Percentiles rank a stretch among this genome's conserved stretches.
Conservation (phyloP, 1,139 yeast species). For the Zygosaccharomyces sapae region DNA sequence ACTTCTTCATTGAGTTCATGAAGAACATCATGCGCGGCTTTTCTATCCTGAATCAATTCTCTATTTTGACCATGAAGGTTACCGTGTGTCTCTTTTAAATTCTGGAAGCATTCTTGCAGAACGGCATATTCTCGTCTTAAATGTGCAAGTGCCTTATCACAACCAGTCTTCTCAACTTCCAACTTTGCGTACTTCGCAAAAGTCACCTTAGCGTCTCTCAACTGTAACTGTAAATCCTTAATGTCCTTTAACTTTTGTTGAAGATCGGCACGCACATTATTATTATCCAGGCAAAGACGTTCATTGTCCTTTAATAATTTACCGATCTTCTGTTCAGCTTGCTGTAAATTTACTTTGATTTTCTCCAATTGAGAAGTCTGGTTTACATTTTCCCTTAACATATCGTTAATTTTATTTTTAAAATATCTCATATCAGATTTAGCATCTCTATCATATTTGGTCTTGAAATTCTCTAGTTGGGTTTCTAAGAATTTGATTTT, state of each 20-base stretch:
- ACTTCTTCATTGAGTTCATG: conserved; percentile 1
- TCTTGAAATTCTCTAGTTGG: not conserved
- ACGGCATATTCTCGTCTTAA: not conserved
- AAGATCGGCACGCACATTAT: not conserved
- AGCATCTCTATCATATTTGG: conserved; percentile 2
- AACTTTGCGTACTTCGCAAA: not conserved
- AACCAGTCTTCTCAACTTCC: not conserved
- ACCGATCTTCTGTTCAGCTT: not conserved
- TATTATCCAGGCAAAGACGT: not conserved
- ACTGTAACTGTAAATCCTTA: not conserved
- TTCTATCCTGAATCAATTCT: not conserved
- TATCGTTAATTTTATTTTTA: conserved; percentile 2
- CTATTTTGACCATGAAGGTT: not conserved
- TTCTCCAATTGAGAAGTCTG: conserved; percentile 1
- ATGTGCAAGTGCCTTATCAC: not conserved
- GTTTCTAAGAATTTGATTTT: conserved; percentile 1
- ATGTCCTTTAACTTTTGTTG: conserved; percentile 2
- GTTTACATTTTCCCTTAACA: conserved; percentile 1
- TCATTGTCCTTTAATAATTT: not conserved
- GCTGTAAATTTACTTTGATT: not conserved
- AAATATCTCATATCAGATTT: conserved; percentile 4
- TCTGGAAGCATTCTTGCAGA: not conserved
- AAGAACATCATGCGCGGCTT: conserved; percentile 1
- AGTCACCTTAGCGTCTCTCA: not conserved
- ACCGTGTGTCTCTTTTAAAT: not conserved